Percentiles rank a stretch among this genome's conserved stretches.
Evolutionary conservation across 306 rosid genomes (phyloP).

Genomic region (Malus asiatica): DNA sequence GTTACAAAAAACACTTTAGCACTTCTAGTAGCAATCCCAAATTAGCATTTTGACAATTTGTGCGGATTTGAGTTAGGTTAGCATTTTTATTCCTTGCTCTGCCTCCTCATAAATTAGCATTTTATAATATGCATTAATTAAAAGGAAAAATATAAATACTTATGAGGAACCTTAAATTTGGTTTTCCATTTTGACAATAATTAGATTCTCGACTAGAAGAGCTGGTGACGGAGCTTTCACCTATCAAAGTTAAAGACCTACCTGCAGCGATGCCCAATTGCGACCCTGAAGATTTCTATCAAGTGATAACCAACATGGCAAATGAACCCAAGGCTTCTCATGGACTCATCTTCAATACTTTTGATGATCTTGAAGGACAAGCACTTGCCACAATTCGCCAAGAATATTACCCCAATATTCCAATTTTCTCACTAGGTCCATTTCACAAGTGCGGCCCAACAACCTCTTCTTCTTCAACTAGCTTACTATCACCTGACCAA

Average conservation of each 20-base stretch:
- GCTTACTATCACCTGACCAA: constrained; percentile 32
- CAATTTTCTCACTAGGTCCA: constrained; percentile 55
- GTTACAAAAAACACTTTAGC: no score
- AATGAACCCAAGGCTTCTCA: constrained; percentile 27
- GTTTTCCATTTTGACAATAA: neutral
- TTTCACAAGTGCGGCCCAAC: constrained; percentile 30
- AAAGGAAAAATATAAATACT: no score
- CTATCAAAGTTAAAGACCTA: constrained; percentile 37
- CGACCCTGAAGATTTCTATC: constrained; percentile 12
- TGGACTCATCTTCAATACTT: constrained; percentile 52
- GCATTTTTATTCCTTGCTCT: no score
- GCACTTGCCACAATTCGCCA: constrained; percentile 20
- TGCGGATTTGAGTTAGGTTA: no score
- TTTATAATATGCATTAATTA: no score
- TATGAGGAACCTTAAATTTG: neutral
- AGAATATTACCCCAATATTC: constrained; percentile 15
- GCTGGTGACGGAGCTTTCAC: constrained; percentile 25
- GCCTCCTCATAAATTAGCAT: no score
- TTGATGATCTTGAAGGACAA: constrained; percentile 34
- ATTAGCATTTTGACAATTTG: no score
- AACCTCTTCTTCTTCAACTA: constrained; percentile 11
- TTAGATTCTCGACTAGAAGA: constrained; percentile 30
- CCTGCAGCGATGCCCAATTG: constrained; percentile 2
- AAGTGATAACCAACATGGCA: constrained; percentile 3
- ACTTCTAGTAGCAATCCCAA: no score